phyloP scores from a whole-genome alignment of 805 yeast species.

The Saturnispora gosingensis region DNA sequence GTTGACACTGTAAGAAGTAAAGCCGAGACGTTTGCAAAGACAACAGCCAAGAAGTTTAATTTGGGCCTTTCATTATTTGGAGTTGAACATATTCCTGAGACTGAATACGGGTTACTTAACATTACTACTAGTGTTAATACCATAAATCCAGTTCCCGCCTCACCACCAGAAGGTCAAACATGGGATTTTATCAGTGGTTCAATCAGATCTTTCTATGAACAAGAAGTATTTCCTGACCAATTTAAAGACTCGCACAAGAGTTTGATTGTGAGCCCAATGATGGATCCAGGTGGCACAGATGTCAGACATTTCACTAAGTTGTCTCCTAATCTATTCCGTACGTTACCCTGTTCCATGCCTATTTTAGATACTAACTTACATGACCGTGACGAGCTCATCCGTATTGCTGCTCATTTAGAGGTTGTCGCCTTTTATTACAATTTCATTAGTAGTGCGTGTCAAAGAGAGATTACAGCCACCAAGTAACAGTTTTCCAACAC shows the following conservation, averaged over 20 bases:
- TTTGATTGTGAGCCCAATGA: constrained; percentile 40
- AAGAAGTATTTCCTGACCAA: constrained; percentile 27
- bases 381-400: constrained; percentile 52
- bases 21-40: constrained; percentile 23
- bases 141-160: constrained; percentile 29
- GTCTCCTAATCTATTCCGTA: constrained; percentile 51
- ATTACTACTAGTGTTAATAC: constrained; percentile 37
- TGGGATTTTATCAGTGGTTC: constrained; percentile 56
- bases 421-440: constrained; percentile 31
- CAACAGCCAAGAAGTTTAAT: constrained; percentile 28
- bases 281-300: constrained; percentile 65
- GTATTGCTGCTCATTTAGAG: constrained; percentile 47
- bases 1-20: constrained; percentile 28
- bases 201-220: constrained; percentile 52
- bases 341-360: constrained; percentile 37
- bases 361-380: constrained; percentile 34
- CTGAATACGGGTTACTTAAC: constrained; percentile 19
- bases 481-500: too few relatives aligned
- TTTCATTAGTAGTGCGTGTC: constrained; percentile 3
- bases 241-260: constrained; percentile 8
- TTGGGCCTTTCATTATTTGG: constrained; percentile 31
- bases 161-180: constrained; percentile 30
- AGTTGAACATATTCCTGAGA: constrained; percentile 17
- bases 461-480: not conserved
- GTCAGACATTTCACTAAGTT: constrained; percentile 55